Evolutionary conservation across 1,284 basidiomycete species (phyloP), one percentile per base, ranked within the genome.

Genomic region (Fistulinella staudtii): DNA sequence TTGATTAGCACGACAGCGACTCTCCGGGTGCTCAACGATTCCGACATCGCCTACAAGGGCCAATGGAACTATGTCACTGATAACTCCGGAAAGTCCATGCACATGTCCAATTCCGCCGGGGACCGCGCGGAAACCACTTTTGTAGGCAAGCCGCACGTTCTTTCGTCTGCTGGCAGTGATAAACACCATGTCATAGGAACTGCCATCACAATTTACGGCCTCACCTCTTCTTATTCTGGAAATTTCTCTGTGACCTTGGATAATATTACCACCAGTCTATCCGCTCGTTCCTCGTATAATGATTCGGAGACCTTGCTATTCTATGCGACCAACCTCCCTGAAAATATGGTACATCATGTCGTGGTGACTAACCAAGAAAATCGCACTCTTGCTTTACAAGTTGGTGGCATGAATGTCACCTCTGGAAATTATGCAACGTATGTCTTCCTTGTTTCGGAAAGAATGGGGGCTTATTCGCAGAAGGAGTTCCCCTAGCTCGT

Each of bases 191-290:
- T 33, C 38, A 17, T 55, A 80, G 82, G 84, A 28, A 76, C 75
- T 25, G 74, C 80, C 8, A 68, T 87, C 36, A 64, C 74, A 8
- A 59, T 88, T 24, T 70, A 65, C 35, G 84, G 85, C 8, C 68
- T 73, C 37, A 77, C 73, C 23, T 77, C 74, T 30, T 75, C 74
- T 3, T 58, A 63, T 36, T 71, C 74, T 4, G 81, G 79, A 42
- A 67, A 66, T 30, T 88, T 79, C 58, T 71, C 76, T 41, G 77
- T 88, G 43, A 72, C 65, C 17, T 63, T 89, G 9, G 81, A 88
- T 41, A 58, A 72, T 46, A 62, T 62, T 18, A 67, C 67, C 11
- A 65, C 71, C 29, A 63, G 54, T 2, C 57, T 78, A 33, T 76
- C 61, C 9, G 64, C 64, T 18, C 53, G 39, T 20, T 64, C 61